Conservation (phyloP, 1,284 basidiomycete genomes). For the Hypsizygus ulmarius region DNA sequence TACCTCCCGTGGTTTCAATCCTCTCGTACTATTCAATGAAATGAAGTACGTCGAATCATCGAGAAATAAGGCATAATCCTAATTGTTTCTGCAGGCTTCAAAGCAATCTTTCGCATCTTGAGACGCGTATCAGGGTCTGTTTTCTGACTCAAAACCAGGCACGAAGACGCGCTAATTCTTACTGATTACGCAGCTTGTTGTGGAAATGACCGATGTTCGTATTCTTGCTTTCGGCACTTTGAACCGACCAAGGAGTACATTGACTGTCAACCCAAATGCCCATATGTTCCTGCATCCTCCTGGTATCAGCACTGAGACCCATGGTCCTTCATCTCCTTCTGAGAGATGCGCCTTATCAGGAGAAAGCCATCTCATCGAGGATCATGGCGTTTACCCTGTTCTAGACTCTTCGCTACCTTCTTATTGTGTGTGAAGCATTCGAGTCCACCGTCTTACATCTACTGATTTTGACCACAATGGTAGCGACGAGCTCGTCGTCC, state of each 20-base stretch:
- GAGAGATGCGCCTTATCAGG: slow-evolving; percentile 16
- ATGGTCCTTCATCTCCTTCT: slow-evolving; percentile 18
- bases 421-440: slow-evolving; percentile 21
- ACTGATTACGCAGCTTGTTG: slow-evolving; percentile 49
- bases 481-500: slow-evolving; percentile 22
- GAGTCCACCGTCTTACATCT: not conserved
- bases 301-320: slow-evolving; percentile 42
- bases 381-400: slow-evolving; percentile 42
- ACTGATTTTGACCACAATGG: slow-evolving; percentile 6
- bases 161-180: slow-evolving; percentile 8
- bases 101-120: slow-evolving; percentile 59
- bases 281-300: slow-evolving; percentile 65
- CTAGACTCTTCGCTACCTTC: slow-evolving; percentile 22
- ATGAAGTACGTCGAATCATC: slow-evolving; percentile 54
- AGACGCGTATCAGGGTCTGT: slow-evolving; percentile 59
- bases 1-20: slow-evolving; percentile 64
- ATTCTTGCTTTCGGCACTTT: slow-evolving; percentile 69
- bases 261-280: slow-evolving; percentile 65
- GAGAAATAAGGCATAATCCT: slow-evolving; percentile 1
- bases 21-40: slow-evolving; percentile 63
- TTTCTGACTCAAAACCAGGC: slow-evolving; percentile 4
- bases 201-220: slow-evolving; percentile 70
- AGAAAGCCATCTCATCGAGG: slow-evolving; percentile 25
- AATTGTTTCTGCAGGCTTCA: slow-evolving; percentile 45
- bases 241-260: slow-evolving; percentile 50